Conservation (phyloP, 1,284 basidiomycete species). For the Pulveroboletus sp. region DNA sequence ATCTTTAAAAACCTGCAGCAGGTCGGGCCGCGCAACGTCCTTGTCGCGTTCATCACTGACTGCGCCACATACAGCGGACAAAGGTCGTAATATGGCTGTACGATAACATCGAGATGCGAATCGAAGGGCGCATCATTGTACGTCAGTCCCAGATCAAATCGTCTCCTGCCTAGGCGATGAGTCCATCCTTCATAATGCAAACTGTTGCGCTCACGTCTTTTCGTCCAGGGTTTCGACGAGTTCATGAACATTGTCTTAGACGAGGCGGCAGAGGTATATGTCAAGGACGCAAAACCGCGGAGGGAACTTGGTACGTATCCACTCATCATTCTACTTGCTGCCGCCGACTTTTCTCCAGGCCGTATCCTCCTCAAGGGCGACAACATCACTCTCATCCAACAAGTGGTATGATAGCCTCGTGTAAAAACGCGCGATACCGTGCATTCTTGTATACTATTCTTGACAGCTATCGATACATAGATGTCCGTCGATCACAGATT, state of each 20-base stretch:
- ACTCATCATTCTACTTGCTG: background rate
- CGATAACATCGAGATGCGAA: slow-evolving; percentile 95
- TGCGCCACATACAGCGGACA: slow-evolving; percentile 55
- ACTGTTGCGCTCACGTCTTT: slow-evolving; percentile 10
- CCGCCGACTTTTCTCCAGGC: slow-evolving; percentile 48
- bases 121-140: slow-evolving; percentile 96
- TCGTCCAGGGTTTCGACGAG: slow-evolving; percentile 91
- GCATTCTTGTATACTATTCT: slow-evolving; percentile 22
- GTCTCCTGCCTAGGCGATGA: slow-evolving; percentile 31
- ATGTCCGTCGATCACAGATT: slow-evolving; percentile 59
- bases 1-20: slow-evolving; percentile 99
- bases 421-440: slow-evolving; percentile 20
- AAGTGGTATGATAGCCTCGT: slow-evolving; percentile 42
- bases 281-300: slow-evolving; percentile 83
- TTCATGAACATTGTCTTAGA: slow-evolving; percentile 99
- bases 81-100: slow-evolving; percentile 96
- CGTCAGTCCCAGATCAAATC: slow-evolving; percentile 44
- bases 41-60: slow-evolving; percentile 16
- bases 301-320: slow-evolving; percentile 66
- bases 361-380: slow-evolving; percentile 94
- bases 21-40: slow-evolving; percentile 37
- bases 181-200: slow-evolving; percentile 2
- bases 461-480: slow-evolving; percentile 7
- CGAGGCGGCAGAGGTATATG: slow-evolving; percentile 91
- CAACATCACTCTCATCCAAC: slow-evolving; percentile 94